Percentiles rank a stretch among this genome's conserved stretches.
Evolutionary conservation across 805 yeast species (phyloP).

Genomic region (Saccharomycopsis fermentans): DNA sequence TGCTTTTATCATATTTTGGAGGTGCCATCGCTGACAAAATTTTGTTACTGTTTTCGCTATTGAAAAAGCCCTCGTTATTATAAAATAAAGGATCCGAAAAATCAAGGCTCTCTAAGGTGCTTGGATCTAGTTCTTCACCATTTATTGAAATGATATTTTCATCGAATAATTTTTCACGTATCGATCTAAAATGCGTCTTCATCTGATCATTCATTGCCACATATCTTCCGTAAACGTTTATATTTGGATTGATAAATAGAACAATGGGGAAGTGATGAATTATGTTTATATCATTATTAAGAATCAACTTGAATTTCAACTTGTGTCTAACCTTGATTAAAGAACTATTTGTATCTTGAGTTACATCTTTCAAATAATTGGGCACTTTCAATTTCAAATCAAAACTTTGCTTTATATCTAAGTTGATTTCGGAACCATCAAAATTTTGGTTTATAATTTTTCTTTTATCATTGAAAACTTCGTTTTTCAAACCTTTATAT

Average conservation of each 20-base stretch:
- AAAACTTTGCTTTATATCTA: not conserved
- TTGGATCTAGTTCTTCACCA: not conserved
- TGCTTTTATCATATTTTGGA: constrained; percentile 25
- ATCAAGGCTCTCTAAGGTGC: not conserved
- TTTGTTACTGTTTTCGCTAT: constrained; percentile 20
- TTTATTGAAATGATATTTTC: not conserved
- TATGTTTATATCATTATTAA: constrained; percentile 71
- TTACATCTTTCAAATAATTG: constrained; percentile 55
- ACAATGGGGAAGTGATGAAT: constrained; percentile 72
- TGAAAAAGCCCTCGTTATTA: constrained; percentile 1
- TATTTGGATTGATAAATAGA: constrained; percentile 70
- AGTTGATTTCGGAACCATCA: not conserved
- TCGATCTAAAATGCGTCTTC: constrained; percentile 1
- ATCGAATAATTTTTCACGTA: constrained; percentile 1
- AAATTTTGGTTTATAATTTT: not conserved
- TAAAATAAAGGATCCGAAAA: not conserved
- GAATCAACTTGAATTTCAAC: constrained; percentile 65
- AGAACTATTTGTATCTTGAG: constrained; percentile 77
- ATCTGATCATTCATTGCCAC: constrained; percentile 4
- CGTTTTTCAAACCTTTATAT: constrained; percentile 16
- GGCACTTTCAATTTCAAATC: constrained; percentile 45
- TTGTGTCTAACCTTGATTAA: constrained; percentile 76
- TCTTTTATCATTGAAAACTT: not conserved
- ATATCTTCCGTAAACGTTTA: constrained; percentile 47
- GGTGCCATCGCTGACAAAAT: constrained; percentile 26